These are phyloP conservation scores for Citrullus colocynthis DNA, from an alignment of 306 rosid genomes.

Conservation along the genomic window DNA sequence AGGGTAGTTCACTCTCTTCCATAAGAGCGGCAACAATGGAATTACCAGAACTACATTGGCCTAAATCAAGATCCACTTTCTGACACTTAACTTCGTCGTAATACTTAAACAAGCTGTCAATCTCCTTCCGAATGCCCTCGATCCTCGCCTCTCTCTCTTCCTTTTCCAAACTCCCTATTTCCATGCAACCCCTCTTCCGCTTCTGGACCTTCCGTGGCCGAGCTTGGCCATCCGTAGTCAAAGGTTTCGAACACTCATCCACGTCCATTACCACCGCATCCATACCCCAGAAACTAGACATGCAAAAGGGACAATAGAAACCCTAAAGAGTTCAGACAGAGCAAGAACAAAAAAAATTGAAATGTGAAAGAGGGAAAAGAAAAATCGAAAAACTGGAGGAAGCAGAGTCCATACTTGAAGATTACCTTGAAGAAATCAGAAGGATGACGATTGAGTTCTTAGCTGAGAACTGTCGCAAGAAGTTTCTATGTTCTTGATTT, in stretches of 20 bases:
- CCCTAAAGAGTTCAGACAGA: neutral
- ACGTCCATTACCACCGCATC: slow-evolving; percentile 15
- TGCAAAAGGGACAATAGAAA: neutral
- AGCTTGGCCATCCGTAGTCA: slow-evolving; percentile 9
- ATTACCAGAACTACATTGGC: slow-evolving; percentile 20
- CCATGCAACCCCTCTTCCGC: slow-evolving; percentile 36
- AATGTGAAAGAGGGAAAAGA: neutral
- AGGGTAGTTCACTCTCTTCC: slow-evolving; percentile 71
- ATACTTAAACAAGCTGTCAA: slow-evolving; percentile 40
- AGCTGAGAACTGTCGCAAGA: neutral
- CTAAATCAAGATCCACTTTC: slow-evolving; percentile 25
- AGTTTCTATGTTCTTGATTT: neutral
- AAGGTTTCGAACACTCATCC: slow-evolving; percentile 16
- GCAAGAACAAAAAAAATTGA: neutral
- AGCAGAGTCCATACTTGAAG: neutral
- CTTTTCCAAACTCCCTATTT: slow-evolving; percentile 15
- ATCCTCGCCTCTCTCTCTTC: slow-evolving; percentile 35
- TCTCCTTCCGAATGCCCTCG: slow-evolving; percentile 36
- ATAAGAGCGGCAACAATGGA: slow-evolving; percentile 47
- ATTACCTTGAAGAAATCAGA: neutral
- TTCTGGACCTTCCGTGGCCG: slow-evolving; percentile 32
- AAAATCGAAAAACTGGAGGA: neutral
- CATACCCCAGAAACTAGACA: slow-evolving; percentile 18
- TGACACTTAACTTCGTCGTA: slow-evolving; percentile 32
- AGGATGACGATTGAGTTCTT: neutral